phyloP scores from a whole-genome alignment of 164 flowering plant genomes.

The Umbilicus rupestris region DNA sequence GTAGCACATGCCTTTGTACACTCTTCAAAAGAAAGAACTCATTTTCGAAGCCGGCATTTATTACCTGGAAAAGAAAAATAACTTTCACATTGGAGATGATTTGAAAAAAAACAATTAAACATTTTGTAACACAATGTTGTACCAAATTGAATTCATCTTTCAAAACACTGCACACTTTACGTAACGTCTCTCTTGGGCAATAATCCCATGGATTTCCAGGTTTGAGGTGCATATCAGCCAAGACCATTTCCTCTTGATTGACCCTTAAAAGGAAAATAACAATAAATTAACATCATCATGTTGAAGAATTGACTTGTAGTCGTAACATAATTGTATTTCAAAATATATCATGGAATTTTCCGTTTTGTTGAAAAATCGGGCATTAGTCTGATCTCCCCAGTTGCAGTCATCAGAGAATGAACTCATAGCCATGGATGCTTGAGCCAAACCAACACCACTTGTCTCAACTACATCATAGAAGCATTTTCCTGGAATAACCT shows the following conservation, averaged over 20 bases:
- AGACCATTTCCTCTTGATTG: slow-evolving; percentile 78
- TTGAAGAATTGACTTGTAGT: background rate
- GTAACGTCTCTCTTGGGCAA: slow-evolving; percentile 84
- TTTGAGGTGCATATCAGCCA: slow-evolving; percentile 81
- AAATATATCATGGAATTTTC: slow-evolving; percentile 70
- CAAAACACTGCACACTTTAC: slow-evolving; percentile 57
- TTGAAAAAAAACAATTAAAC: background rate
- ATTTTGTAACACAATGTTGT: slow-evolving; percentile 5
- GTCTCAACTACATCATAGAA: slow-evolving; percentile 45
- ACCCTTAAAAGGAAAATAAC: slow-evolving; percentile 35
- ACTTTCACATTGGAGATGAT: background rate
- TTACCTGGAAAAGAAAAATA: slow-evolving; percentile 36
- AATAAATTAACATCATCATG: background rate
- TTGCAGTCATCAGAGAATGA: slow-evolving; percentile 61
- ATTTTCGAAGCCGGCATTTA: slow-evolving; percentile 91
- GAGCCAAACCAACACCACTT: slow-evolving; percentile 76
- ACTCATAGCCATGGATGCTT: slow-evolving; percentile 78
- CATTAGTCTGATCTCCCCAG: slow-evolving; percentile 82
- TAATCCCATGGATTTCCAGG: slow-evolving; percentile 92
- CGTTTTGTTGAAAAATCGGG: slow-evolving; percentile 75
- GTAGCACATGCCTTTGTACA: slow-evolving; percentile 32
- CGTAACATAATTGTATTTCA: background rate
- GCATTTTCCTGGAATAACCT: slow-evolving; percentile 75
- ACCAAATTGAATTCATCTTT: slow-evolving; percentile 94
- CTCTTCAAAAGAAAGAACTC: slow-evolving; percentile 77